phyloP scores from a whole-genome alignment of 148 eudicot species.

The Gaultheria prostrata region DNA sequence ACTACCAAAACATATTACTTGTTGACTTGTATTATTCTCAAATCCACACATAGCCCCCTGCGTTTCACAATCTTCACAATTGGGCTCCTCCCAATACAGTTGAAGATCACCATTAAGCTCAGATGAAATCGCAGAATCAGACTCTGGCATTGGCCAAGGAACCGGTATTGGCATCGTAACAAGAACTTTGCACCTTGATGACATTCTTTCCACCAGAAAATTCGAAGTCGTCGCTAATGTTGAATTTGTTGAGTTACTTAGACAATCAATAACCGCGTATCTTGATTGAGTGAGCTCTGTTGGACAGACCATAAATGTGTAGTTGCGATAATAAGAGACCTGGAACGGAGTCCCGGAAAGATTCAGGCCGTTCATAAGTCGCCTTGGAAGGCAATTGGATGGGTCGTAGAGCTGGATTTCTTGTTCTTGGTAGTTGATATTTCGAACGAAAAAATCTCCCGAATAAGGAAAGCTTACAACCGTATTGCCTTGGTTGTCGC shows the following conservation, averaged over 20 bases:
- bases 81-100: slow-evolving; percentile 58
- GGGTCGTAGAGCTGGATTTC: slow-evolving; percentile 51
- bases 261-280: slow-evolving; percentile 44
- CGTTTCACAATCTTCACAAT: slow-evolving; percentile 52
- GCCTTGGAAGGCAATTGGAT: slow-evolving; percentile 42
- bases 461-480: slow-evolving; percentile 45
- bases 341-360: slow-evolving; percentile 50
- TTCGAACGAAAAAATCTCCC: slow-evolving; percentile 49
- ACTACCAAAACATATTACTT: slow-evolving; percentile 34
- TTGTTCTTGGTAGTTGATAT: slow-evolving; percentile 49
- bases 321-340: slow-evolving; percentile 29
- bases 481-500: slow-evolving; percentile 33
- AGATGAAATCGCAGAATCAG: slow-evolving; percentile 27
- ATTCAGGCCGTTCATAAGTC: slow-evolving; percentile 39
- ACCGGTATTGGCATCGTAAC: slow-evolving; percentile 37
- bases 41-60: slow-evolving; percentile 56
- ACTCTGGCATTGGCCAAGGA: slow-evolving; percentile 17
- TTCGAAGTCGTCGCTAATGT: slow-evolving; percentile 44
- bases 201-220: slow-evolving; percentile 26
- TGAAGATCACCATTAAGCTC: slow-evolving; percentile 37
- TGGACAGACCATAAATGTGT: slow-evolving; percentile 58
- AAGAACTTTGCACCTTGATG: slow-evolving; percentile 28
- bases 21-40: slow-evolving; percentile 22
- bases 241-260: slow-evolving; percentile 50
- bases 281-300: slow-evolving; percentile 20